Conservation (phyloP, 495 filamentous ascomycete genomes). For the Bryoglossum gracile region DNA sequence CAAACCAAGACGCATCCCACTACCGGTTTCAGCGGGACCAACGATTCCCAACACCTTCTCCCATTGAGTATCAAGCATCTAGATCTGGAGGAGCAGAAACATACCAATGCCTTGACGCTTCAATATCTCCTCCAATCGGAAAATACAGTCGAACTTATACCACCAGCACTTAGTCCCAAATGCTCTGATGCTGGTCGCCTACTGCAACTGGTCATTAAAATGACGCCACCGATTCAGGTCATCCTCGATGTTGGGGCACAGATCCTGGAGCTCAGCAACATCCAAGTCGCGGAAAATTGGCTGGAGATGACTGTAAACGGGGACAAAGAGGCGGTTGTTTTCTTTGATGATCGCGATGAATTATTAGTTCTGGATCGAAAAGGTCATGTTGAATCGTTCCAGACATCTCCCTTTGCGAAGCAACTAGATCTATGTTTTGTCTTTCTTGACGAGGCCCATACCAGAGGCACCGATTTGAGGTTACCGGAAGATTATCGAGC, state of each 20-base stretch:
- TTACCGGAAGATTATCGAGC: slow-evolving; percentile 53
- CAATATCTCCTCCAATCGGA: slow-evolving; percentile 47
- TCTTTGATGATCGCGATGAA: slow-evolving; percentile 45
- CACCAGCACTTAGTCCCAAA: slow-evolving; percentile 4
- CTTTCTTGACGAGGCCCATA: slow-evolving; percentile 71
- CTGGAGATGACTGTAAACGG: slow-evolving; percentile 25
- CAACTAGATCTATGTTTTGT: slow-evolving; percentile 58
- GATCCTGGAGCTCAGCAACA: slow-evolving; percentile 57
- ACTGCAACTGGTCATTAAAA: slow-evolving; percentile 34
- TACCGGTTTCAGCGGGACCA: slow-evolving; percentile 69
- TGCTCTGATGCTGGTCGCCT: slow-evolving; percentile 36
- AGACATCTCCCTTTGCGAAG: slow-evolving; percentile 51
- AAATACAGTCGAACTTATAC: slow-evolving; percentile 39
- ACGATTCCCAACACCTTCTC: slow-evolving; percentile 51
- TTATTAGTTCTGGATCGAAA: slow-evolving; percentile 37
- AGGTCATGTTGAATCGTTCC: slow-evolving; percentile 42
- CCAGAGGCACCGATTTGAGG: slow-evolving; percentile 65
- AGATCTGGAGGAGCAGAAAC: slow-evolving; percentile 46
- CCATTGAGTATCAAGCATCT: slow-evolving; percentile 48
- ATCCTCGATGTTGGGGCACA: slow-evolving; percentile 72
- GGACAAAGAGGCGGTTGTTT: slow-evolving; percentile 44
- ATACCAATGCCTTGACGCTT: slow-evolving; percentile 61
- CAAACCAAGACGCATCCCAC: slow-evolving; percentile 40
- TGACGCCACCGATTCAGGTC: slow-evolving; percentile 42
- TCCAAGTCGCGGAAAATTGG: slow-evolving; percentile 44